phyloP scores from a whole-genome alignment of 2,329 filamentous ascomycete species.

The Nemania sp. region DNA sequence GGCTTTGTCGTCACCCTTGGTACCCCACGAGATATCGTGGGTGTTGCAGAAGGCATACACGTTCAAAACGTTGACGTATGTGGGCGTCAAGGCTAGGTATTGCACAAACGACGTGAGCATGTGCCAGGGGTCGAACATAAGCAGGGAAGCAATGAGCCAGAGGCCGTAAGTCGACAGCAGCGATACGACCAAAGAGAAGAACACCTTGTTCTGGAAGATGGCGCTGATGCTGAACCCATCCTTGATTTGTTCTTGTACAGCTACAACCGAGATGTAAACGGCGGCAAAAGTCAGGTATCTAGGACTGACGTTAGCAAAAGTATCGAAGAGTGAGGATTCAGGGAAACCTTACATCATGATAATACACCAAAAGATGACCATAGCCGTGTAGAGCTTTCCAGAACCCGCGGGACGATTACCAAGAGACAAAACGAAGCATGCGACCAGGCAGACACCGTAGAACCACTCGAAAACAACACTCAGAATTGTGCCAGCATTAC shows the following conservation, averaged over 20 bases:
- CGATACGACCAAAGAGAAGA: constrained; percentile 94
- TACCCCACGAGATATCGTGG: constrained; percentile 97
- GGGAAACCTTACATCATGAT: constrained; percentile 81
- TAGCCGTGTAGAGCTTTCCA: constrained; percentile 92
- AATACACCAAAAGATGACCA: constrained; percentile 98
- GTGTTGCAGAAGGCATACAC: constrained; percentile 99
- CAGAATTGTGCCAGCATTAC: constrained; percentile 80
- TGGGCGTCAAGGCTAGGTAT: constrained; percentile 94
- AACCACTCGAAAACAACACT: constrained; percentile 96
- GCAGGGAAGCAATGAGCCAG: constrained; percentile 88
- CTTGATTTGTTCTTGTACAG: constrained; percentile 80
- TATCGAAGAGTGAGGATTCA: neutral
- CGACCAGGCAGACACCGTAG: constrained; percentile 90
- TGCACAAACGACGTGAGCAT: constrained; percentile 97
- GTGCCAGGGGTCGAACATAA: constrained; percentile 99
- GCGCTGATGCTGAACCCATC: constrained; percentile 75
- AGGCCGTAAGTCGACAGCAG: constrained; percentile 92
- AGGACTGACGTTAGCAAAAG: constrained; percentile 21
- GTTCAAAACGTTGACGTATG: constrained; percentile 98
- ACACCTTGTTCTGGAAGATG: constrained; percentile 87
- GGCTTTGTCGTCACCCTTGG: constrained; percentile 96
- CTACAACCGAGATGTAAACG: constrained; percentile 90
- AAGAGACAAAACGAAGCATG: constrained; percentile 93
- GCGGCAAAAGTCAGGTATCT: constrained; percentile 95
- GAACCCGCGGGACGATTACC: constrained; percentile 96